These are phyloP conservation scores for Russula sp. DNA, from an alignment of 768 basidiomycete genomes.

Conservation along the genomic window DNA sequence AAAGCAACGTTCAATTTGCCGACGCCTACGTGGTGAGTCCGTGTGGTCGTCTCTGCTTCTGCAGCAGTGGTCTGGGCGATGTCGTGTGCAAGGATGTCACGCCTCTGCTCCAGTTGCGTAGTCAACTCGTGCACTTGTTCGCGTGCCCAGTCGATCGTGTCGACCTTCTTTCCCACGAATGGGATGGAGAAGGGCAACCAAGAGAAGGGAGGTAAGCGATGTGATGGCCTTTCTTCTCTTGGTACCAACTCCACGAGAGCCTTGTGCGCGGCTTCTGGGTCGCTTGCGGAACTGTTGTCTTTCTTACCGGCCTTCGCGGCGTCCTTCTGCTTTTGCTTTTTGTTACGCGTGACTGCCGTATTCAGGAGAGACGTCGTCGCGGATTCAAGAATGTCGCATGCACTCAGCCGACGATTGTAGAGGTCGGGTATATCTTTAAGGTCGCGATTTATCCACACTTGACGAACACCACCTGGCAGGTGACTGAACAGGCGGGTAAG, in stretches of 20 bases:
- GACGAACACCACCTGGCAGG: slow-evolving; percentile 84
- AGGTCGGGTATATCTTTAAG: slow-evolving; percentile 81
- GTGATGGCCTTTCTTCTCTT: slow-evolving; percentile 64
- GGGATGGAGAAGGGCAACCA: slow-evolving; percentile 48
- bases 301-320: slow-evolving; percentile 31
- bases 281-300: slow-evolving; percentile 19
- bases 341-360: slow-evolving; percentile 64
- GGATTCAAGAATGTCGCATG: slow-evolving; percentile 73
- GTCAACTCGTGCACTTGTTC: slow-evolving; percentile 53
- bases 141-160: slow-evolving; percentile 86
- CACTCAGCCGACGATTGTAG: slow-evolving; percentile 66
- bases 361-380: slow-evolving; percentile 76
- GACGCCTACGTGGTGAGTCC: slow-evolving; percentile 19
- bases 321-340: slow-evolving; percentile 44
- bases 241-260: slow-evolving; percentile 50
- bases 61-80: slow-evolving; percentile 23
- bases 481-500: slow-evolving; percentile 65
- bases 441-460: slow-evolving; percentile 89
- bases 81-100: slow-evolving; percentile 27
- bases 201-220: slow-evolving; percentile 53
- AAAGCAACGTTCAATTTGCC: slow-evolving; percentile 23
- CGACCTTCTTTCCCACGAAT: slow-evolving; percentile 80
- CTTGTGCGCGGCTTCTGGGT: slow-evolving; percentile 27
- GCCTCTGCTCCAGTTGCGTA: slow-evolving; percentile 23
- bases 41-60: slow-evolving; percentile 20